Base-by-base conservation (phyloP, 306 rosid genomes). In the Cicer yamashitae region DNA sequence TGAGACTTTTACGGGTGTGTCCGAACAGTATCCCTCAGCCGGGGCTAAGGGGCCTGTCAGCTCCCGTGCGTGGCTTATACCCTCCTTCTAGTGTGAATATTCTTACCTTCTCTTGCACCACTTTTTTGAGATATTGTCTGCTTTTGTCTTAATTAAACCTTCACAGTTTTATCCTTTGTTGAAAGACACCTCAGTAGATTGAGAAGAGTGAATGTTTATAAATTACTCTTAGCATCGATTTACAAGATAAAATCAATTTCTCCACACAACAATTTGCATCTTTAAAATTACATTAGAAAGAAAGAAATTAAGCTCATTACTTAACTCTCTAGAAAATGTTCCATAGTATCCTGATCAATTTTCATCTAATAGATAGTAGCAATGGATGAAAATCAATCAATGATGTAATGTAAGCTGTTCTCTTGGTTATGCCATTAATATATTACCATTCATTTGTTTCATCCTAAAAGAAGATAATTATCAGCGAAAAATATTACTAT, bases 401-500 rank as follows among this genome's bases (percentile, higher is more conserved):
- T 20, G 70, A 30, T 30, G 37, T 30, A 30, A 12, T 53, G 22
- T 11, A 25, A 40, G 52, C 8, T 50, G 12, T 34, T 50, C 43
- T 9, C 15, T 52, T 14, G 41, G 15, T 63, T 46, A 45, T 54
- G 38, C 17, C 13, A 30, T 48, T 37, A 9, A 52, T 63, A 12
- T 52, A 46, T 58, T 30, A 41, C 6, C 12, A 25, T 40, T 53
- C 56, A 47, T 47, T 5, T 73, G 34, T 68, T 67, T 82, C 8
- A 10, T 71, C 74, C 46, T 17, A 20, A 61, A 30, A 37, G 65
- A 76, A 47, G 20, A 67, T 30, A 57, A 57, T 47, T 38, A 15
- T 41, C 54, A 18, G 41, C 11, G 53, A 71, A 79, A 41, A 45
- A 74, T 22, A 18, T 25, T 8, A 17, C 22, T 53, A 51, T 51